A percentile compares a stretch with the other conserved stretches of the same genome.
These are phyloP conservation scores for Piper betle DNA, from an alignment of 164 flowering plant genomes.

Conservation along the genomic window DNA sequence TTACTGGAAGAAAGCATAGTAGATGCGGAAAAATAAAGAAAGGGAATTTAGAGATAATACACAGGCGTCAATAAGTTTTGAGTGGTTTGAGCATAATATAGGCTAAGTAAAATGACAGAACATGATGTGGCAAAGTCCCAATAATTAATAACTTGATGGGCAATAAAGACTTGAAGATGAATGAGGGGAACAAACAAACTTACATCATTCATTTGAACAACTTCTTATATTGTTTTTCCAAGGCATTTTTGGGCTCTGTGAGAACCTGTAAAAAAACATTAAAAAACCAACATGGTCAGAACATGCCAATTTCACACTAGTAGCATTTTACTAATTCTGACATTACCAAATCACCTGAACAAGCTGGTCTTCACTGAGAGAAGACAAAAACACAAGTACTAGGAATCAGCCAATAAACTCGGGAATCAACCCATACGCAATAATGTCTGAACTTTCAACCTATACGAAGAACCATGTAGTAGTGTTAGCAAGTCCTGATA, in stretches of 20 bases:
- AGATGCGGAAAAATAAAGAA: not conserved
- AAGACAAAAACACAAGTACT: constrained; percentile 73
- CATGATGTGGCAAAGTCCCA: no score
- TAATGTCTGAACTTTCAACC: constrained; percentile 96
- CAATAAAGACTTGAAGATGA: not conserved
- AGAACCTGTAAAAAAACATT: constrained; percentile 42
- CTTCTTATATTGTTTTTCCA: constrained; percentile 85
- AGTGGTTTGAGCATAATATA: not conserved
- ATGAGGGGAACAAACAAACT: constrained; percentile 11
- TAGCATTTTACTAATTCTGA: not conserved
- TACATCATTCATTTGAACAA: constrained; percentile 83
- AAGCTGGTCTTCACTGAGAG: constrained; percentile 91
- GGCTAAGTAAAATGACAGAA: no score
- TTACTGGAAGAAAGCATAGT: not conserved
- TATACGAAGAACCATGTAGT: constrained; percentile 16
- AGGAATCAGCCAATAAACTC: constrained; percentile 98
- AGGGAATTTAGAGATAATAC: not conserved
- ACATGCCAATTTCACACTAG: not conserved
- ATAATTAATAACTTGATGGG: no score
- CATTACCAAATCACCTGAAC: constrained; percentile 47
- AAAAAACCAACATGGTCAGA: not conserved
- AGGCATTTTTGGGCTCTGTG: constrained; percentile 80
- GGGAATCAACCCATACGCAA: constrained; percentile 92
- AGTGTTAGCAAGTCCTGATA: not conserved
- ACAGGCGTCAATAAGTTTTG: not conserved